Conservation (phyloP, 108 stramenopile genomes). For the Seminavis robusta region DNA sequence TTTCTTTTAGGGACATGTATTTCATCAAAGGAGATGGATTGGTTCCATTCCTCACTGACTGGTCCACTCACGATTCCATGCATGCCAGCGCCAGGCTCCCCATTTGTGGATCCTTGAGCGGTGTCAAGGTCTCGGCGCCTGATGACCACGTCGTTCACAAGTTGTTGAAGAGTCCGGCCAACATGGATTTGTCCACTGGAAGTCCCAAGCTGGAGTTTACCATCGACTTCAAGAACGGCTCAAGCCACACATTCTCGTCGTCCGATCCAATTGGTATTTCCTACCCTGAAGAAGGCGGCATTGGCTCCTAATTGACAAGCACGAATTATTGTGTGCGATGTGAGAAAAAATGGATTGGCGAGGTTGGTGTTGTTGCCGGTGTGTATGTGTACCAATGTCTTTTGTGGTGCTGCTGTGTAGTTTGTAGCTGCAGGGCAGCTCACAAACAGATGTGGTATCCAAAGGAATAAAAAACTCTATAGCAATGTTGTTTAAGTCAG, state of each 20-base stretch:
- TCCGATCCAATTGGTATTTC: conserved; percentile 17
- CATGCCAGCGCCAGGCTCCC: conserved; percentile 18
- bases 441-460: no score
- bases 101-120: conserved; percentile 3
- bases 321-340: neutral
- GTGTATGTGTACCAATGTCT: no score
- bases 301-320: neutral
- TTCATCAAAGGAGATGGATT: conserved; percentile 22
- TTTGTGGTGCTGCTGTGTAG: no score
- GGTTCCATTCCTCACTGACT: conserved; percentile 23
- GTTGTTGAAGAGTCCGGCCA: conserved; percentile 8
- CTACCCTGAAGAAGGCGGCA: conserved; percentile 11
- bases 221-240: conserved; percentile 21
- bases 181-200: conserved; percentile 8
- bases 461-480: no score
- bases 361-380: no score
- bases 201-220: conserved; percentile 8
- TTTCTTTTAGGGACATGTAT: no score
- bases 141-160: conserved; percentile 13
- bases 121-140: conserved; percentile 16
- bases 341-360: no score
- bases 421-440: no score
- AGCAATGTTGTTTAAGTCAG: no score
- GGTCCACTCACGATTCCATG: conserved; percentile 18
- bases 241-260: conserved; percentile 16